Conservation (phyloP, 2,329 filamentous ascomycete species). For the Fusarium cyanostomum region DNA sequence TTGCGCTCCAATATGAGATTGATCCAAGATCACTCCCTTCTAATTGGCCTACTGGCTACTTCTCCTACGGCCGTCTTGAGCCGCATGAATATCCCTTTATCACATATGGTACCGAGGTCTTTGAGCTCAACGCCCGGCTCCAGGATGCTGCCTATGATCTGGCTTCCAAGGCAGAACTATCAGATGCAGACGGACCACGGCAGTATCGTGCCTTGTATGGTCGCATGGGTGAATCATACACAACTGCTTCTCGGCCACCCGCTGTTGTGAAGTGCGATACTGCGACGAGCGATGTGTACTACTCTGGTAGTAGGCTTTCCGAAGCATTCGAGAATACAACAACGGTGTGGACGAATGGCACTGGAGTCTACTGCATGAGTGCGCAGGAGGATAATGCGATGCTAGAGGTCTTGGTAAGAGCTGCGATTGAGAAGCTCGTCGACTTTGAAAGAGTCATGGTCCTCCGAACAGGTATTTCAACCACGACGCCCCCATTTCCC, state of each 20-base stretch:
- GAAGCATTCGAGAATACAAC: constrained; percentile 74
- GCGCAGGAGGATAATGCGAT: constrained; percentile 79
- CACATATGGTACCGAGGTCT: constrained; percentile 75
- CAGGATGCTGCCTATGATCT: constrained; percentile 62
- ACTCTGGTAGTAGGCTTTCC: constrained; percentile 67
- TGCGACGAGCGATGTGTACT: constrained; percentile 78
- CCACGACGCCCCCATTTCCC: no score
- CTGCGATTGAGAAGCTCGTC: constrained; percentile 63
- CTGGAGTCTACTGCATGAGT: constrained; percentile 73
- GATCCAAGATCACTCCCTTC: constrained; percentile 73
- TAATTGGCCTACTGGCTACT: constrained; percentile 74
- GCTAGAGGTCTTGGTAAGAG: constrained; percentile 71
- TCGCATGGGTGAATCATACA: constrained; percentile 51
- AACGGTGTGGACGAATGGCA: constrained; percentile 71
- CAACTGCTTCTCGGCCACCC: constrained; percentile 58
- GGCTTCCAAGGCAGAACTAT: constrained; percentile 61
- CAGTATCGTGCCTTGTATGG: constrained; percentile 66
- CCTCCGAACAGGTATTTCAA: constrained; percentile 64
- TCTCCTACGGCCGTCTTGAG: constrained; percentile 66
- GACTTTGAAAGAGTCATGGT: constrained; percentile 75
- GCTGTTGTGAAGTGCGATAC: constrained; percentile 71
- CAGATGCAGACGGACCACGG: constrained; percentile 58
- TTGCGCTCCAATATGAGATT: constrained; percentile 80
- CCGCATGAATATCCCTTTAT: constrained; percentile 66
- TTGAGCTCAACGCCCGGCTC: constrained; percentile 70